Evolutionary conservation across 352 stramenopile species (phyloP), one percentile per base, ranked within the genome.

Genomic region (Pythium oligandrum): DNA sequence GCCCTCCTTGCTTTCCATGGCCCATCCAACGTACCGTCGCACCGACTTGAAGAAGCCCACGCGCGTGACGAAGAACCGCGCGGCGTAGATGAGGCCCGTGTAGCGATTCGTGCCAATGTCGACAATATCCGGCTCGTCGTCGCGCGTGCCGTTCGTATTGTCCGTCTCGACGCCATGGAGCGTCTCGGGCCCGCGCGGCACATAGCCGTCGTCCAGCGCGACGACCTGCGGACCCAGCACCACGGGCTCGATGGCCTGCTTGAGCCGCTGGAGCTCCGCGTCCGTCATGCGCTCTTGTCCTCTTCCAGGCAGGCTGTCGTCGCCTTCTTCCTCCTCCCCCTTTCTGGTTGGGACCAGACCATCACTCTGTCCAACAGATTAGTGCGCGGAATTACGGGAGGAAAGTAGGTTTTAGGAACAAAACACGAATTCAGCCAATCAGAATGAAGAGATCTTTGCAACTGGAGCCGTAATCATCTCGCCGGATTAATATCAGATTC

Each of bases 31-130:
- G 48, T 57, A 75, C 61, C 79, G 65, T 53, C 86, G 86, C 33
- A 85, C 75, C 0, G 80, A 91, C 17, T 81, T 80, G 40, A 93
- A 53, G 47, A 93, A 93, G 38, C 83, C 78, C 30, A 92, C 77
- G 34, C 83, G 73, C 38, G 82, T 93, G 53, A 95, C 85, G 58
- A 93, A 93, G 68, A 92, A 95, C 6, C 84, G 79, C 36, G 81
- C 75, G 4, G 84, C 84, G 55, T 95, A 90, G 59, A 95, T 82
- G 17, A 95, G 78, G 45, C 84, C 84, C 2, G 84, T 66, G 57
- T 90, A 90, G n/a, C 84, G 76, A 47, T 93, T 90, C 4, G 55
- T 52, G 1, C 66, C 70, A 26, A 79, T 67, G 30, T 86, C 65
- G 1, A 79, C 58, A 12, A 70, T 61, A 6, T 88, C 73, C 0